phyloP scores from a whole-genome alignment of 495 filamentous ascomycete species.

The Aspergillus cavernicola region DNA sequence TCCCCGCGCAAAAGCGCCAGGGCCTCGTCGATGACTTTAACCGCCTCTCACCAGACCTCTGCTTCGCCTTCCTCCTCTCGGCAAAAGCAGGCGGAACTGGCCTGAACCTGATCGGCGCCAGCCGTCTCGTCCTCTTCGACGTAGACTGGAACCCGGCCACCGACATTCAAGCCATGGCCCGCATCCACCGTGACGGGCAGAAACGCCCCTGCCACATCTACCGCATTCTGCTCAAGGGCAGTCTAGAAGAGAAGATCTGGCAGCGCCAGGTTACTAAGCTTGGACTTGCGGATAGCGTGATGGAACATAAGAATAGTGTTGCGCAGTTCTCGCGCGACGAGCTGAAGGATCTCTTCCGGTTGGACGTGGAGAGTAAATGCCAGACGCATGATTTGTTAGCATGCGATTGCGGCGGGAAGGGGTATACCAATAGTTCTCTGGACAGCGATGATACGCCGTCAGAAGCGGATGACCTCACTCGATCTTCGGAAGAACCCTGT shows the following conservation, averaged over 20 bases:
- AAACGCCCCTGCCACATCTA: conserved; percentile 70
- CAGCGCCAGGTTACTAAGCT: conserved; percentile 77
- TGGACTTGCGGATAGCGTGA: conserved; percentile 63
- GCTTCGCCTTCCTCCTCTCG: conserved; percentile 75
- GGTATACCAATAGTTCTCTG: conserved; percentile 22
- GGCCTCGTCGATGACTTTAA: conserved; percentile 77
- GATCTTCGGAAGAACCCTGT: conserved; percentile 21
- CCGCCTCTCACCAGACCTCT: conserved; percentile 46
- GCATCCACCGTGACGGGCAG: conserved; percentile 77
- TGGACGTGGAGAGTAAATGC: conserved; percentile 53
- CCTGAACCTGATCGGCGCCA: conserved; percentile 75
- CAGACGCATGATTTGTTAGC: conserved; percentile 70
- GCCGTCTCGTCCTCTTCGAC: conserved; percentile 72
- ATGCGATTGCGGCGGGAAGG: conserved; percentile 63
- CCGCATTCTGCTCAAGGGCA: conserved; percentile 66
- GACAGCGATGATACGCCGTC: conserved; percentile 1
- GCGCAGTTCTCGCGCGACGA: conserved; percentile 65
- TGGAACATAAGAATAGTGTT: conserved; percentile 58
- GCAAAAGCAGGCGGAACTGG: conserved; percentile 75
- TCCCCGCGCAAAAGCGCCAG: conserved; percentile 65
- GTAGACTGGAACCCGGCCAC: conserved; percentile 83
- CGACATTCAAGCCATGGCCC: conserved; percentile 81
- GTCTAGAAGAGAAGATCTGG: conserved; percentile 80
- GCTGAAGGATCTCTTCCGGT: conserved; percentile 65
- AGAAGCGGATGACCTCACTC: conserved; percentile 4